Conservation (phyloP, 768 basidiomycete species). For the Auricularia heimuer region DNA sequence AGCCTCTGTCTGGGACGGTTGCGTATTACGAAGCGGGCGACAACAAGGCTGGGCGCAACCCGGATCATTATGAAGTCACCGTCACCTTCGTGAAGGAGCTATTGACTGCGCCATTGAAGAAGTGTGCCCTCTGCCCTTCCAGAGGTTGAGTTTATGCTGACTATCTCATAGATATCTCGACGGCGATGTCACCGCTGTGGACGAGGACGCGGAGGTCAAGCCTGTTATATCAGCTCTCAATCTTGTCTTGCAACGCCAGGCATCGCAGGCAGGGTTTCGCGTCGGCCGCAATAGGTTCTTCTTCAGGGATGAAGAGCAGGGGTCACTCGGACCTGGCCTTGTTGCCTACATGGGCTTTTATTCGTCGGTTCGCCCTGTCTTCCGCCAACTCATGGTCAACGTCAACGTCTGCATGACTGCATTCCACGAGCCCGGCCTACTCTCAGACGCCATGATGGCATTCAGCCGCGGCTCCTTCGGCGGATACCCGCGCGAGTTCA, state of each 20-base stretch:
- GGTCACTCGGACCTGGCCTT: background rate
- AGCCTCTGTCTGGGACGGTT: constrained; percentile 18
- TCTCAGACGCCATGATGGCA: constrained; percentile 46
- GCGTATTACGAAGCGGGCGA: background rate
- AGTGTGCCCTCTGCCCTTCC: background rate
- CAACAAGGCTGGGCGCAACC: background rate
- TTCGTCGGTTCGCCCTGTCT: constrained; percentile 29
- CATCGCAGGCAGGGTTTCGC: constrained; percentile 40
- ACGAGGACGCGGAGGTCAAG: constrained; percentile 38
- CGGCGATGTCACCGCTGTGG: constrained; percentile 42
- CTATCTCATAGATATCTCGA: constrained; percentile 38
- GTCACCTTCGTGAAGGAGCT: background rate
- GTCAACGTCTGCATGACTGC: constrained; percentile 45
- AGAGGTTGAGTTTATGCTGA: too few relatives aligned
- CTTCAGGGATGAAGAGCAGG: constrained; percentile 25
- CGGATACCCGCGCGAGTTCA: constrained; percentile 51
- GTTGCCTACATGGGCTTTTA: constrained; percentile 25
- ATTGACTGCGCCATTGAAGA: background rate
- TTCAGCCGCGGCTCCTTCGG: constrained; percentile 48
- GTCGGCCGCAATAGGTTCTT: constrained; percentile 62
- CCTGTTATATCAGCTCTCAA: constrained; percentile 58
- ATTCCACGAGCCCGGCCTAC: constrained; percentile 39
- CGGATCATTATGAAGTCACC: background rate
- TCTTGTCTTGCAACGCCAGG: constrained; percentile 42
- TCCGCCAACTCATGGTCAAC: constrained; percentile 43